phyloP scores from a whole-genome alignment of 164 flowering plant species.

The Chloranthus sessilifolius region DNA sequence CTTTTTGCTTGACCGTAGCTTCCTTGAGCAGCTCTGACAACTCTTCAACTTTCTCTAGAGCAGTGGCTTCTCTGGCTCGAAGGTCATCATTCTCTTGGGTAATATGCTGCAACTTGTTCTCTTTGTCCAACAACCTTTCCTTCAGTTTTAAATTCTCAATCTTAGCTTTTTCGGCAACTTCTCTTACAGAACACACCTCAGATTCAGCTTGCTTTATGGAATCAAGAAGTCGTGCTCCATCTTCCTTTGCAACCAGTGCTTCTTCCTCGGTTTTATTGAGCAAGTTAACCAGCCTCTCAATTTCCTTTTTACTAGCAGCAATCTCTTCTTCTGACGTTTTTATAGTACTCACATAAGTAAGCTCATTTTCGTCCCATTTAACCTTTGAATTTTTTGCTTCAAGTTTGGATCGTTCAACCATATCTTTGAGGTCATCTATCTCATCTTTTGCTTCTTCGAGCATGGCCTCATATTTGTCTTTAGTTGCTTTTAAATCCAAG shows the following conservation, averaged over 20 bases:
- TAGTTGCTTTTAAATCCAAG: constrained; percentile 51
- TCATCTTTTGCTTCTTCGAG: constrained; percentile 69
- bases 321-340: constrained; percentile 54
- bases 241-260: constrained; percentile 42
- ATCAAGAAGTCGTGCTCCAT: constrained; percentile 38
- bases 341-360: constrained; percentile 32
- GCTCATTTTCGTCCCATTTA: constrained; percentile 72
- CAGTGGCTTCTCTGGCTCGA: constrained; percentile 34
- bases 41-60: constrained; percentile 42
- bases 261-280: constrained; percentile 57
- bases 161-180: constrained; percentile 52
- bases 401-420: constrained; percentile 34
- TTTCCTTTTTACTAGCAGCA: constrained; percentile 39
- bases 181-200: constrained; percentile 48
- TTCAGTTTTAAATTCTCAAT: constrained; percentile 58
- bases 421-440: constrained; percentile 34
- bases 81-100: constrained; percentile 48
- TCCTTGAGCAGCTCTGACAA: constrained; percentile 49
- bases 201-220: constrained; percentile 44
- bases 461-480: constrained; percentile 60
- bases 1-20: constrained; percentile 32
- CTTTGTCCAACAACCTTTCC: constrained; percentile 60
- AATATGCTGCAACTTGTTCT: constrained; percentile 37
- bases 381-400: constrained; percentile 39
- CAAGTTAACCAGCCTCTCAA: constrained; percentile 38